Percentiles rank a stretch among this genome's conserved stretches.
Evolutionary conservation across 495 filamentous ascomycete genomes (phyloP).

Genomic region (Venustampulla echinocandica): DNA sequence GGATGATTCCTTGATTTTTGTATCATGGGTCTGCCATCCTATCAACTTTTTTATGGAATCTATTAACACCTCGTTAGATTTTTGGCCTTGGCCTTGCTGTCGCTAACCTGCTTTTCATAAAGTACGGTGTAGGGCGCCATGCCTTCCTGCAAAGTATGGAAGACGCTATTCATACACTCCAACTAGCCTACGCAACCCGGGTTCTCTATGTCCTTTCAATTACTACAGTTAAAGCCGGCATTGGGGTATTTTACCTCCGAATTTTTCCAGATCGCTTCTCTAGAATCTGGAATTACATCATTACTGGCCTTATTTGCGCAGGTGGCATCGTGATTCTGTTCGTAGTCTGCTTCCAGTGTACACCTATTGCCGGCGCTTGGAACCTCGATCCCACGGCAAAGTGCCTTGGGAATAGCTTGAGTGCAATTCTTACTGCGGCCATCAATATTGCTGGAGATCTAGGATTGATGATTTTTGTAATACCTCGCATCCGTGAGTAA

Average conservation of each 20-base stretch:
- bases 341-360: conserved; percentile 4
- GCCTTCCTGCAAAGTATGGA: neutral
- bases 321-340: neutral
- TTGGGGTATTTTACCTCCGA: conserved; percentile 9
- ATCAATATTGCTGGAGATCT: conserved; percentile 10
- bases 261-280: conserved; percentile 5
- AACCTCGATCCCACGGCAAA: neutral
- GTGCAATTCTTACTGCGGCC: neutral
- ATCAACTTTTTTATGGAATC: neutral
- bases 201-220: conserved; percentile 2
- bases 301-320: conserved; percentile 4
- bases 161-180: neutral
- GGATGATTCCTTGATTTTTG: neutral
- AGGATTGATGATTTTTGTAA: conserved; percentile 8
- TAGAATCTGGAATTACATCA: neutral
- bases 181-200: neutral
- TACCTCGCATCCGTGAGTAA: conserved; percentile 12
- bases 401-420: neutral
- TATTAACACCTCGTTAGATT: neutral
- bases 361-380: conserved; percentile 4
- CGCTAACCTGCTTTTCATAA: neutral
- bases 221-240: conserved; percentile 1
- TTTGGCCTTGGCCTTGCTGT: neutral
- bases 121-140: conserved; percentile 6
- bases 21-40: neutral